phyloP scores from a whole-genome alignment of 805 yeast species.

The Teunomyces atbi region DNA sequence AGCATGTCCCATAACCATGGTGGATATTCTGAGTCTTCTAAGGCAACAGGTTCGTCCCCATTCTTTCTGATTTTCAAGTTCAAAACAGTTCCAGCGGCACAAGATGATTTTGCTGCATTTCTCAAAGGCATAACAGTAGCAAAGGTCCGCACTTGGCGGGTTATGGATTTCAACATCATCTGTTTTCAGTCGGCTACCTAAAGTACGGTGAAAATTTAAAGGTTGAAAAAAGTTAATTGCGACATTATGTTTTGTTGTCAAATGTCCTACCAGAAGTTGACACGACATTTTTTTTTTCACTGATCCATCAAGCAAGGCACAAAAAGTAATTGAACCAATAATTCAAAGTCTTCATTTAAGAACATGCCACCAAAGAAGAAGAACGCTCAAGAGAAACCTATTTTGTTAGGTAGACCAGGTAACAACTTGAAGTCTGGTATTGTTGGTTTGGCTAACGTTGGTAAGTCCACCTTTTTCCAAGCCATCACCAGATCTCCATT shows the following conservation, averaged over 20 bases:
- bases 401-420: conserved; percentile 78
- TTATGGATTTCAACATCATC: not conserved
- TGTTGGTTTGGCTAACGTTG: conserved; percentile 94
- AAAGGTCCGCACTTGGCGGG: conserved; percentile 1
- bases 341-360: not conserved
- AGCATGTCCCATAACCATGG: conserved; percentile 90
- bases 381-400: conserved; percentile 62
- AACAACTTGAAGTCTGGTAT: conserved; percentile 61
- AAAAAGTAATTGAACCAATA: not conserved
- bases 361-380: conserved; percentile 76
- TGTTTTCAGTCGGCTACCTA: too few relatives aligned
- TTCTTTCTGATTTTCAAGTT: conserved; percentile 71
- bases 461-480: conserved; percentile 96
- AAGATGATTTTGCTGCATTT: conserved; percentile 39
- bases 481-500: conserved; percentile 90
- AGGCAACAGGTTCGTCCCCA: conserved; percentile 86
- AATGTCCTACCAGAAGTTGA: not conserved
- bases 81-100: conserved; percentile 70
- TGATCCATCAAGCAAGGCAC: conserved; percentile 1
- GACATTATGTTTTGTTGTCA: not conserved
- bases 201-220: not conserved
- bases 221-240: not conserved
- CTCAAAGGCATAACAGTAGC: not conserved
- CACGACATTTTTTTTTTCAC: conserved; percentile 5
- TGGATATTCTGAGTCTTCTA: conserved; percentile 87